Base-by-base conservation (phyloP, 345 rosid species). In the Melaleuca alternifolia region DNA sequence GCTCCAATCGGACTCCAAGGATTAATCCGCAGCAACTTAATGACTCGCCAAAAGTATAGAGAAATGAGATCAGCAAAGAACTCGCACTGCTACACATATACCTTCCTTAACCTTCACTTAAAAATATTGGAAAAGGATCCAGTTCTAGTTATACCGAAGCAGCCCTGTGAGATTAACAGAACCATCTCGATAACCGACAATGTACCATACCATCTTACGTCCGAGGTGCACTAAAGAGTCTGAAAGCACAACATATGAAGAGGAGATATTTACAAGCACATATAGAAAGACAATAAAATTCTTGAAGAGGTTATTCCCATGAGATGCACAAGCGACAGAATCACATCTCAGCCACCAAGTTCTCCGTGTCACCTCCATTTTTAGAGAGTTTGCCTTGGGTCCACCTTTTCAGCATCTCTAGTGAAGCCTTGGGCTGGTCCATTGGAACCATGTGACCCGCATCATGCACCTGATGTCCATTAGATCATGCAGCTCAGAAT, bases 371-470 rank as follows among this genome's bases (percentile, higher is more conserved):
- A 7, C 83, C 84, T 20, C 85, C 21, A 54, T 44, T 76, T 85
- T 85, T 89, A 6, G 89, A 83, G 30, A 96, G 89, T 61, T 93
- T 83, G 83, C 94, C 95, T 77, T 90, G 86, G 87, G 92, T 96
- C 99, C 99, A 97, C 86, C 95, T 91, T 91, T 83, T 94, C 89
- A 97, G 91, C 99, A 97, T 97, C 93, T 91, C 93, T 62, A 97
- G 86, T 37, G 99, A 87, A 88, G 94, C 99, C 92, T 94, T 92
- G 1, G 99, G 99, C 89, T 97, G 98, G 90, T 97, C 99, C 99
- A 96, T 97, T 1, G 99, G 99, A 88, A 96, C 98, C 99, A 97
- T 96, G 91, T 97, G 99, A 89, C 99, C 98, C 3, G 99, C 98
- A 86, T 97, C 93, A 6, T 90, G 96, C 75, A 96, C 98, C 98